Evolutionary conservation across 495 filamentous ascomycete genomes (phyloP).

Genomic region (Lasiosphaeria miniovina): DNA sequence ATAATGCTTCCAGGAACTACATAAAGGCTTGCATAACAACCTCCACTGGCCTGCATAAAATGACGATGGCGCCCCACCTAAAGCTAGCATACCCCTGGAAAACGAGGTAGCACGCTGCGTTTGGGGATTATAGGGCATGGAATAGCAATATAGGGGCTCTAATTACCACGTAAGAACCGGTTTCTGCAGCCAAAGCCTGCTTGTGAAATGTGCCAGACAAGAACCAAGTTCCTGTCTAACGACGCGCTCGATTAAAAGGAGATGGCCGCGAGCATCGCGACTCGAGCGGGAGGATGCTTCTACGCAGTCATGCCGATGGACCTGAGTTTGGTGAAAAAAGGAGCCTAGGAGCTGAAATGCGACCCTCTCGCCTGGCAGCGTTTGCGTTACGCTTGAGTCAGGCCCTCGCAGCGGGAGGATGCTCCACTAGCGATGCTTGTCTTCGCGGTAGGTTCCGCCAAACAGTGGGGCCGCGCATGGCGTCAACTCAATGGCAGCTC

Average conservation of each 20-base stretch:
- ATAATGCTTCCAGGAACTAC: too few relatives aligned
- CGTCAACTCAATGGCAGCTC: background rate
- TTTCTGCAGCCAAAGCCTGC: conserved; percentile 13
- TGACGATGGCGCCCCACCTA: too few relatives aligned
- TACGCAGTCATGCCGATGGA: background rate
- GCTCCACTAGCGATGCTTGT: conserved; percentile 21
- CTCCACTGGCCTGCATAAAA: too few relatives aligned
- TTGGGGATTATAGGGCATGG: background rate
- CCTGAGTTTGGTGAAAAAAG: background rate
- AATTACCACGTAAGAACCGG: conserved; percentile 20
- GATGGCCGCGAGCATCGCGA: background rate
- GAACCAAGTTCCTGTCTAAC: conserved; percentile 4
- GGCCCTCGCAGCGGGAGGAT: conserved; percentile 6
- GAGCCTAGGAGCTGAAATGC: conserved; percentile 6
- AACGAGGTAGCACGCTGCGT: background rate
- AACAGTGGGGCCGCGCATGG: background rate
- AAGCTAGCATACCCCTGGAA: too few relatives aligned
- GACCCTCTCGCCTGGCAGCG: conserved; percentile 1
- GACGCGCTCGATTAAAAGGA: background rate
- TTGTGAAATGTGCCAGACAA: conserved; percentile 5
- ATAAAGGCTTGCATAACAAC: too few relatives aligned
- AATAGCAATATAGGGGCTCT: background rate
- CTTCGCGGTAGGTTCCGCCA: conserved; percentile 20
- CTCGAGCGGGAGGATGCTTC: background rate
- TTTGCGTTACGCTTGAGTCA: conserved; percentile 8